Percentiles rank a stretch among this genome's conserved stretches.
Evolutionary conservation across 176 grass and related monocot genomes (phyloP).

Genomic region (Melocanna baccifera): DNA sequence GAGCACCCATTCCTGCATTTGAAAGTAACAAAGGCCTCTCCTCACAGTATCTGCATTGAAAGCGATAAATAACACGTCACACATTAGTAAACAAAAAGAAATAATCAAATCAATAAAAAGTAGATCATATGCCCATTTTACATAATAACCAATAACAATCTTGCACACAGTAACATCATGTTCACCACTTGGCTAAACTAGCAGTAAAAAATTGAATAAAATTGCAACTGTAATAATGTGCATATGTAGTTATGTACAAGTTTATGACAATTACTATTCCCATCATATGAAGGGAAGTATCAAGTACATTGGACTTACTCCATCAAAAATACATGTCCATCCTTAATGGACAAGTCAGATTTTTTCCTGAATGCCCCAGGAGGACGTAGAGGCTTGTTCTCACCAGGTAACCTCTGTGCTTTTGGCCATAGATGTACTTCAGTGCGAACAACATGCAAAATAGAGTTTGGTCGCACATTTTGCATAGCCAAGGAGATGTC

Average conservation of each 20-base stretch:
- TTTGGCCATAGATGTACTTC: slow-evolving; percentile 84
- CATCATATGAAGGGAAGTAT: neutral
- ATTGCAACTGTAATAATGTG: neutral
- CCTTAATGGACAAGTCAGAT: slow-evolving; percentile 82
- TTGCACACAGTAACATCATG: slow-evolving; percentile 17
- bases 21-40: slow-evolving; percentile 85
- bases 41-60: slow-evolving; percentile 80
- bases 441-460: slow-evolving; percentile 83
- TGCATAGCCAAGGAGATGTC: slow-evolving; percentile 62
- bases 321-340: slow-evolving; percentile 92
- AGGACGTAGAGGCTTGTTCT: slow-evolving; percentile 73
- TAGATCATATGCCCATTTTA: slow-evolving; percentile 1
- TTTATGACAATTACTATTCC: neutral
- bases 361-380: slow-evolving; percentile 93
- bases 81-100: slow-evolving; percentile 17
- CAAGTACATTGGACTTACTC: slow-evolving; percentile 67
- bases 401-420: slow-evolving; percentile 84
- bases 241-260: neutral
- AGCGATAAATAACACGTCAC: neutral
- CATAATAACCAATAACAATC: neutral
- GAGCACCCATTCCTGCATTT: slow-evolving; percentile 92
- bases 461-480: slow-evolving; percentile 68
- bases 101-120: slow-evolving; percentile 4
- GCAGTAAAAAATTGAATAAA: neutral
- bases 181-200: slow-evolving; percentile 5